phyloP scores from a whole-genome alignment of 1,284 basidiomycete genomes.

The Amylostereum areolatum region DNA sequence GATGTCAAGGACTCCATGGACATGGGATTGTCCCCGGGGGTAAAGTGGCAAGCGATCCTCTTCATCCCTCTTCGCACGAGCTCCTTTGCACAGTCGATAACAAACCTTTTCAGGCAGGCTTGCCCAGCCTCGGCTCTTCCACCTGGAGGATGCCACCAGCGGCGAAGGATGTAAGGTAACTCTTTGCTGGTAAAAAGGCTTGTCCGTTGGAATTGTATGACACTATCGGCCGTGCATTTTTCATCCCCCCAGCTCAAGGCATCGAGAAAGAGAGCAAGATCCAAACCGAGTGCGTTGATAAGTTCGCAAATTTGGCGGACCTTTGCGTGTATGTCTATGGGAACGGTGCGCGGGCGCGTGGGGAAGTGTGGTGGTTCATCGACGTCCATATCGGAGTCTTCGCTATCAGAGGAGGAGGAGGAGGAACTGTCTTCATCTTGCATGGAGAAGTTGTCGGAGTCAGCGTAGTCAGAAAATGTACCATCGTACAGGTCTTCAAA shows the following conservation, averaged over 20 bases:
- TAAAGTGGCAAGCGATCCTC: background rate
- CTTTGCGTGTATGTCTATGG: too few relatives aligned
- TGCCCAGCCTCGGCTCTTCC: constrained; percentile 14
- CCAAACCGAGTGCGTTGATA: too few relatives aligned
- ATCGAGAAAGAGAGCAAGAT: constrained; percentile 25
- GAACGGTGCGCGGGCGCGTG: too few relatives aligned
- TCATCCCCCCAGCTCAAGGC: constrained; percentile 26
- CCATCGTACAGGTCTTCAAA: too few relatives aligned
- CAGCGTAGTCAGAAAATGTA: too few relatives aligned
- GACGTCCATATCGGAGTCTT: too few relatives aligned
- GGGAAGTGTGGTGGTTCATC: too few relatives aligned
- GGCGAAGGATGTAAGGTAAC: constrained; percentile 22
- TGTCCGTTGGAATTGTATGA: constrained; percentile 16
- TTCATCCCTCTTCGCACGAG: constrained; percentile 1
- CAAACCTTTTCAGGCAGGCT: constrained; percentile 15
- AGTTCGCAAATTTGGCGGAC: too few relatives aligned
- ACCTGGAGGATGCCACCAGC: constrained; percentile 24
- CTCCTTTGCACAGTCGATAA: constrained; percentile 7
- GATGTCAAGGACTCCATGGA: background rate
- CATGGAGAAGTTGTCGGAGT: too few relatives aligned
- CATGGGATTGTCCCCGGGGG: background rate
- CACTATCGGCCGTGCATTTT: constrained; percentile 16
- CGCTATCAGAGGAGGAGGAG: too few relatives aligned
- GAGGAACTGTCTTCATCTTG: too few relatives aligned
- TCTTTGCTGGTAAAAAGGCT: constrained; percentile 19